Percentiles rank a stretch among this genome's conserved stretches.
Evolutionary conservation across 83 land plant genomes (phyloP).

Genomic region (Thuja plicata): DNA sequence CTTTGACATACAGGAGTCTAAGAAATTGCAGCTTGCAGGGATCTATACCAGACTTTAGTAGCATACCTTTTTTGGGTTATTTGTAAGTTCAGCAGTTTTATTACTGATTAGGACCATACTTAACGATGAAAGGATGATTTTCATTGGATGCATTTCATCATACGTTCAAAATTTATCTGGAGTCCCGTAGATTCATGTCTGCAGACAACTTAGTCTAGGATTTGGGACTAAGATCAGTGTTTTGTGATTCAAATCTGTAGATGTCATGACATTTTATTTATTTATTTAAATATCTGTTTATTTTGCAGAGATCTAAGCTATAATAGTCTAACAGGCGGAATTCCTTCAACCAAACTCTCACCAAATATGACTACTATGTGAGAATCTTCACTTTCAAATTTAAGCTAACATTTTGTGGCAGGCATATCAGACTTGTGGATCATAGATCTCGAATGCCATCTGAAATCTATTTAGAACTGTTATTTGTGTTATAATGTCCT

Average conservation of each 20-base stretch:
- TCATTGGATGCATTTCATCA: neutral
- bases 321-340: conserved; percentile 49
- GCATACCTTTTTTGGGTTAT: conserved; percentile 37
- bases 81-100: conserved; percentile 34
- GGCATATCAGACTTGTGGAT: neutral
- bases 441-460: neutral
- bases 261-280: neutral
- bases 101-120: neutral
- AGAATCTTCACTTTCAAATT: neutral
- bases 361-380: conserved; percentile 60
- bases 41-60: conserved; percentile 55
- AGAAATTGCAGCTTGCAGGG: conserved; percentile 74
- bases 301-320: conserved; percentile 58
- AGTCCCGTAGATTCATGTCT: neutral
- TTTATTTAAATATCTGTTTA: neutral
- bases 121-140: neutral
- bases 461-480: neutral
- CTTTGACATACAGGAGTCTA: conserved; percentile 45
- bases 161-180: neutral
- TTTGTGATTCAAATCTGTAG: neutral
- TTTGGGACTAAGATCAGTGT: neutral
- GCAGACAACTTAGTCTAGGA: neutral
- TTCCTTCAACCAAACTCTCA: conserved; percentile 49
- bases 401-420: neutral
- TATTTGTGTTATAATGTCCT: neutral